A percentile compares a stretch with the other conserved stretches of the same genome.
These are phyloP conservation scores for Avena atlantica DNA, from an alignment of 176 grass and related monocot genomes.

Conservation along the genomic window DNA sequence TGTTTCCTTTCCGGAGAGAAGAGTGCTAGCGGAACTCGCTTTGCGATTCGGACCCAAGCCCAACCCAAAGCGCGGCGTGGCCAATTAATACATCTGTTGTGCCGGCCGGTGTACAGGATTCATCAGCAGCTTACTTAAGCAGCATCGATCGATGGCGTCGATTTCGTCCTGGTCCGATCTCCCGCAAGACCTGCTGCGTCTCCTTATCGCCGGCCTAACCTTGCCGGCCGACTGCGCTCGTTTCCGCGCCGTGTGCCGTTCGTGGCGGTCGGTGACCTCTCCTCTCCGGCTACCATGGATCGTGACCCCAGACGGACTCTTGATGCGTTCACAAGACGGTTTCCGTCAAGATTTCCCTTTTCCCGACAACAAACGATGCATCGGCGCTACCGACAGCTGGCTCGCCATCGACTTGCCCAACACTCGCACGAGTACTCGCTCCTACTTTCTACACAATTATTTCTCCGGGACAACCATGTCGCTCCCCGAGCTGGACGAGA, in stretches of 20 bases:
- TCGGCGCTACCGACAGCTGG: neutral
- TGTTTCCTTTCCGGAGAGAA: too few relatives aligned
- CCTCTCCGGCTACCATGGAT: neutral
- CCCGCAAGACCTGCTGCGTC: neutral
- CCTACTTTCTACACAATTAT: neutral
- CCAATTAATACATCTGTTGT: too few relatives aligned
- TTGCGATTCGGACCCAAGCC: too few relatives aligned
- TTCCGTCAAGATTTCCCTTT: neutral
- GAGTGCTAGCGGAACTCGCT: too few relatives aligned
- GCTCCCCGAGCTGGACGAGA: neutral
- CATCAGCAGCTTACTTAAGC: neutral
- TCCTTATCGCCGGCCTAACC: neutral
- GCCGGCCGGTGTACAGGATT: neutral
- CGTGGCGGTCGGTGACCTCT: neutral
- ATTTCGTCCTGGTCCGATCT: neutral
- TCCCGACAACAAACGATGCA: neutral
- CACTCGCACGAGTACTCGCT: neutral
- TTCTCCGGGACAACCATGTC: neutral
- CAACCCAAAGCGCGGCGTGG: too few relatives aligned
- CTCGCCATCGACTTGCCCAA: neutral
- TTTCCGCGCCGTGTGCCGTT: neutral
- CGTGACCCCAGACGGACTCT: neutral
- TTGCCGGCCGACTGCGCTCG: neutral
- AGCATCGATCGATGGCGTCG: neutral
- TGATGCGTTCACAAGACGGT: neutral